Evolutionary conservation across 1,139 yeast genomes (phyloP).

Genomic region (Saccharomyces hybrid): DNA sequence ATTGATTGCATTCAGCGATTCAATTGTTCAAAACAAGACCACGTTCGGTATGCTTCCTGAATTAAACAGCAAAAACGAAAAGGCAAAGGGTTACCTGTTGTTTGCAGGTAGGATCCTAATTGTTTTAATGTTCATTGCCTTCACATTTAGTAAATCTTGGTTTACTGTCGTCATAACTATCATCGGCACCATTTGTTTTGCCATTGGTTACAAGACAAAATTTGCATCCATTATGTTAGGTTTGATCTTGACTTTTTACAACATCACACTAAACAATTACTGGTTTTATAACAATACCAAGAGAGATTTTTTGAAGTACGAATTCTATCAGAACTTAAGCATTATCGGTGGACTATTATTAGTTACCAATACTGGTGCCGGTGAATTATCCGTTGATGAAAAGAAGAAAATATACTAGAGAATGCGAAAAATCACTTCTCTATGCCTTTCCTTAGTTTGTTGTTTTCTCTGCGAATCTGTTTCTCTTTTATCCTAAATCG

Average conservation of each 20-base stretch:
- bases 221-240: conserved; percentile 79
- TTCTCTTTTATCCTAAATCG: not conserved
- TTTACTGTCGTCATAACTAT: conserved; percentile 56
- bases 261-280: conserved; percentile 76
- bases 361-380: conserved; percentile 95
- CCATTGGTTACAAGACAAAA: conserved; percentile 89
- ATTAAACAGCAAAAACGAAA: conserved; percentile 65
- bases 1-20: conserved; percentile 80
- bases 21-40: conserved; percentile 73
- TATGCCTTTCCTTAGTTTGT: not conserved
- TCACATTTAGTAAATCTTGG: conserved; percentile 74
- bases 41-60: conserved; percentile 84
- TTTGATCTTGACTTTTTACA: conserved; percentile 64
- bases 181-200: conserved; percentile 72
- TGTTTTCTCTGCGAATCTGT: no score
- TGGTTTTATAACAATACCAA: conserved; percentile 69
- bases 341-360: conserved; percentile 90
- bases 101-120: conserved; percentile 85
- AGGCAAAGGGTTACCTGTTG: conserved; percentile 75
- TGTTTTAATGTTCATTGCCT: conserved; percentile 79
- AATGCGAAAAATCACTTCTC: not conserved
- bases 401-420: conserved; percentile 83
- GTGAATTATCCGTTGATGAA: conserved; percentile 87
- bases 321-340: conserved; percentile 88
- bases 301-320: conserved; percentile 87